Conservation (phyloP, 768 basidiomycete genomes). For the Lactarius trivialis region DNA sequence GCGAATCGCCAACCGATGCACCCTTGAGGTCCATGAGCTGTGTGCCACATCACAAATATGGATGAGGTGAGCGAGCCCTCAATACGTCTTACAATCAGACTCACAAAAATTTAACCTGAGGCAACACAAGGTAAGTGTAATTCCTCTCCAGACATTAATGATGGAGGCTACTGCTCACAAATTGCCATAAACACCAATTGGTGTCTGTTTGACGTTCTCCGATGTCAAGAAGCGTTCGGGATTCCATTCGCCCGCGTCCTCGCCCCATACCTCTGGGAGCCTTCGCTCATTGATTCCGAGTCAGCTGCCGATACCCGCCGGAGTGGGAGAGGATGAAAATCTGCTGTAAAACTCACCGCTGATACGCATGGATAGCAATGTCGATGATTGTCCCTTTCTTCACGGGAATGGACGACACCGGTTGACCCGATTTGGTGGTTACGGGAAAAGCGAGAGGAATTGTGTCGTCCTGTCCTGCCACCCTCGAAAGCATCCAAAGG, state of each 20-base stretch:
- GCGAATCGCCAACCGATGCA: constrained; percentile 22
- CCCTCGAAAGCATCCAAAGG: constrained; percentile 10
- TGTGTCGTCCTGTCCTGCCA: constrained; percentile 2
- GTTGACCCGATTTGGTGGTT: constrained; percentile 14
- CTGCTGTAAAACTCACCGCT: constrained; percentile 2
- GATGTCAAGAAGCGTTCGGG: constrained; percentile 13
- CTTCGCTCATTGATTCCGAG: background rate
- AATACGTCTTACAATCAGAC: background rate
- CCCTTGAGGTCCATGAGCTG: constrained; percentile 16
- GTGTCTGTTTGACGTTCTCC: constrained; percentile 5
- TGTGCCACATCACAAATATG: background rate
- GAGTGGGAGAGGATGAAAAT: background rate
- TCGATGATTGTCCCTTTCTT: constrained; percentile 14
- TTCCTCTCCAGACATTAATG: background rate
- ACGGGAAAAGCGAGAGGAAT: constrained; percentile 18
- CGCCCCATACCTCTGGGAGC: constrained; percentile 16
- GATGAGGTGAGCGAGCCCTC: background rate
- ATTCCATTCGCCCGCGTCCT: constrained; percentile 16
- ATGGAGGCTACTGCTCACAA: constrained; percentile 3
- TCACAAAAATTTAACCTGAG: constrained; percentile 15
- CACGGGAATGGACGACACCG: constrained; percentile 13
- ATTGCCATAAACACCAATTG: constrained; percentile 14
- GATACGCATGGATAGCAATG: constrained; percentile 10
- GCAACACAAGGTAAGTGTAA: background rate
- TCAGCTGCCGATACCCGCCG: background rate